Base-by-base conservation (phyloP, 495 filamentous ascomycete species). In the Emericellopsis terricola region DNA sequence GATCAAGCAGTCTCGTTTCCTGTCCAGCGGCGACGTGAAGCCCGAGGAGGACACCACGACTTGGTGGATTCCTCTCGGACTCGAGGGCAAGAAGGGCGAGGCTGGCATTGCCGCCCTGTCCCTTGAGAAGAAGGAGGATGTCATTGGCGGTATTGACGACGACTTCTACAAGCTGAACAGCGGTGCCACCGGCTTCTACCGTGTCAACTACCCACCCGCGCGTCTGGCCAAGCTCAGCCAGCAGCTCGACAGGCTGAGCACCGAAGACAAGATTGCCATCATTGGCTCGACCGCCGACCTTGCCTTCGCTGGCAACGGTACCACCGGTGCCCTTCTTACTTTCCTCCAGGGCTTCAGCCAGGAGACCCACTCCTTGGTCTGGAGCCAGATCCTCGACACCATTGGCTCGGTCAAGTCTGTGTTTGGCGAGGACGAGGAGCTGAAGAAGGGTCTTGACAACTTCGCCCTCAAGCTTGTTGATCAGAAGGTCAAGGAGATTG, bases 61-160 rank as follows among this genome's bases (percentile, higher is more conserved):
- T n/a, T 97, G 89, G 89, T 94, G 89, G 86, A 70, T 94, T 43
- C 89, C 89, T 13, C 65, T 96, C 10, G 76, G 77, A 15, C 59
- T 97, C 29, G 77, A 74, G 46, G 62, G 69, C 33, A 65, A 75
- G 40, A 49, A 60, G 15, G 62, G 61, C n/a, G 56, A 64, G 6
- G 37, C 62, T 37, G 59, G 58, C 11, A 45, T 65, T 20, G 48
- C 57, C 36, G 46, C 49, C 8, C 50, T 65, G 8, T 74, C 82
- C 34, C 65, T 97, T n/a, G 78, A 75, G 0, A 57, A 65, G 16
- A 94, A 80, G 52, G 63, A 76, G 41, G 70, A 79, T 15, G 82
- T 69, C 5, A 63, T 96, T 40, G 62, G 65, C 17, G 72, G 76
- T 21, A 49, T 94, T 38, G 74, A 83, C 41, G 68, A 78, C 32